Conservation (phyloP, 768 basidiomycete genomes). For the Agrocybe chaxingu region DNA sequence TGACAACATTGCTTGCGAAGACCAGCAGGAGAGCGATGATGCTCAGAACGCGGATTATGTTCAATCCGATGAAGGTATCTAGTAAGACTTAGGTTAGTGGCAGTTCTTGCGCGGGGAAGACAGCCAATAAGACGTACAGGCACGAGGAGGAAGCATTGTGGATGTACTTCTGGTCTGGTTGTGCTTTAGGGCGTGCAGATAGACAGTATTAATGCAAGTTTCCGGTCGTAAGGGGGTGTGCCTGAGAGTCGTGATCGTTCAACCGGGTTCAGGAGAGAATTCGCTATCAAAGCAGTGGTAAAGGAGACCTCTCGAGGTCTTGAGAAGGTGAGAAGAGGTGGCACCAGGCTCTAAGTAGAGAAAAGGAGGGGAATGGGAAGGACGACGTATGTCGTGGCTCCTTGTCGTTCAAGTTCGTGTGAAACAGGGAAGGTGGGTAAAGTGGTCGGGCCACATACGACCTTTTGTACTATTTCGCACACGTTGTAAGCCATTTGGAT, state of each 20-base stretch:
- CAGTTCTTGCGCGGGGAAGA: background rate
- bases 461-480: constrained; percentile 3
- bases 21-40: constrained; percentile 78
- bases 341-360: constrained; percentile 12
- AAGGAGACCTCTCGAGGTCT: background rate
- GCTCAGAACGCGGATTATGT: constrained; percentile 73
- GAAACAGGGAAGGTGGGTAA: background rate
- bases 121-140: constrained; percentile 23
- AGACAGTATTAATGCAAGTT: background rate
- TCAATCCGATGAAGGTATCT: constrained; percentile 76
- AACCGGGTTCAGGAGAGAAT: background rate
- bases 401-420: constrained; percentile 1
- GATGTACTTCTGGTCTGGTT: background rate
- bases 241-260: background rate
- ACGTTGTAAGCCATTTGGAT: constrained; percentile 2
- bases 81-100: background rate
- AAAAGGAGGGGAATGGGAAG: constrained; percentile 14
- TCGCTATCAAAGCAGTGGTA: constrained; percentile 17
- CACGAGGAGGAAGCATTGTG: constrained; percentile 36
- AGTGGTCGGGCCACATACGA: background rate
- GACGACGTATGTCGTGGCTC: constrained; percentile 1
- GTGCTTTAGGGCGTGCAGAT: background rate
- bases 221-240: constrained; percentile 1
- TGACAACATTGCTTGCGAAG: constrained; percentile 75
- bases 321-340: constrained; percentile 1